Percentiles rank a stretch among this genome's conserved stretches.
Conservation (phyloP, 768 basidiomycete genomes). For the Fomitopsis pulvina region DNA sequence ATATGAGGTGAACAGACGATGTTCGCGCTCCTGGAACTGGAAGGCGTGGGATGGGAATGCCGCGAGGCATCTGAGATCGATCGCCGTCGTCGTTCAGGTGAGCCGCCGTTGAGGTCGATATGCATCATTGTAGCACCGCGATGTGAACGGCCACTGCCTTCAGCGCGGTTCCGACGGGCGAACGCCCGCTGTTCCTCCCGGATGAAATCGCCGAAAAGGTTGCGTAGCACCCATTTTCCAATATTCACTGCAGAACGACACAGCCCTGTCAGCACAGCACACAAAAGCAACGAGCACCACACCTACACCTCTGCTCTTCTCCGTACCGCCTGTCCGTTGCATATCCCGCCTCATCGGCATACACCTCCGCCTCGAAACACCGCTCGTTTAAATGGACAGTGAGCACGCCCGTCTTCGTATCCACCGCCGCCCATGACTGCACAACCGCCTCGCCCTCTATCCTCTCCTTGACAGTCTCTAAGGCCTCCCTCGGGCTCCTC, state of each 20-base stretch:
- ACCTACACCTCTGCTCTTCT: conserved; percentile 79
- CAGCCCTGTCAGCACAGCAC: not conserved
- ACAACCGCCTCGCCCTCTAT: conserved; percentile 95
- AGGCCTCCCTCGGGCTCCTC: conserved; percentile 70
- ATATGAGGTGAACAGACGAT: conserved; percentile 61
- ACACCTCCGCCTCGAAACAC: conserved; percentile 93
- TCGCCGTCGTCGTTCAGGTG: conserved; percentile 17
- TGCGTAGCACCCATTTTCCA: conserved; percentile 86
- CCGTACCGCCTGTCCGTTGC: conserved; percentile 49
- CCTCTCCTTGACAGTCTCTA: conserved; percentile 82
- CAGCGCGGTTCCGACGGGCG: conserved; percentile 16
- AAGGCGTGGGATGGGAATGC: conserved; percentile 4
- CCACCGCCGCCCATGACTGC: conserved; percentile 78
- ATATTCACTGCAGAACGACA: conserved; percentile 67
- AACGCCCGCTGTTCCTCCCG: conserved; percentile 50
- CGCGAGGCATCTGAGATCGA: conserved; percentile 24
- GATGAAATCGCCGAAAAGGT: conserved; percentile 77
- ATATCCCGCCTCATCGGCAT: conserved; percentile 86
- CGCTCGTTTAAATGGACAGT: conserved; percentile 83
- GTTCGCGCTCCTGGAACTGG: conserved; percentile 26
- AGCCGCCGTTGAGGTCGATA: conserved; percentile 21
- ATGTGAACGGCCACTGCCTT: conserved; percentile 15
- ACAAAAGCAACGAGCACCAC: conserved; percentile 2
- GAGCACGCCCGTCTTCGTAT: conserved; percentile 85
- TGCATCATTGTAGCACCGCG: conserved; percentile 19